Evolutionary conservation across 495 filamentous ascomycete species (phyloP), one percentile per base, ranked within the genome.

Genomic region (Neurospora sp.): DNA sequence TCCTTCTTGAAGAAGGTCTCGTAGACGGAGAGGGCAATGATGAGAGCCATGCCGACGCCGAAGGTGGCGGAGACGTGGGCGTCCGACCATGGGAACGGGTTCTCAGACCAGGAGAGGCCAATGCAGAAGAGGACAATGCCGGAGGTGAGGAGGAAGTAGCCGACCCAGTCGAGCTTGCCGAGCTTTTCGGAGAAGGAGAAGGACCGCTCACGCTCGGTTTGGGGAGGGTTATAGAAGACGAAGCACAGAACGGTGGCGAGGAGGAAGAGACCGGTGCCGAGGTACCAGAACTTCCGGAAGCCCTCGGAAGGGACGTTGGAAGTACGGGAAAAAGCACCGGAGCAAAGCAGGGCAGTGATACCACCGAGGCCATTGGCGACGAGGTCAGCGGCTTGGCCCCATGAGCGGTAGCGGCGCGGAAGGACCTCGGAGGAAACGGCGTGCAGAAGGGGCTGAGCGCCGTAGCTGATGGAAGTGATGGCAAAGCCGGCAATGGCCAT

Each of bases 381-480:
- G 38, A 76, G 73, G 28, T 75, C 81, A 48, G 73, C 77, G 11
- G 78, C 79, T 69, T 83, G 81, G 17, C 76, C 81, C 70, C 69
- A 77, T 9, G 79, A 74, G 15, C 81, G 73, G 40, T 75, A 82
- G 2, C 73, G 71, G 48, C 81, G 71, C 11, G 81, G 80, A 10
- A 83, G 70, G 37, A 83, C 78, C 74, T 83, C 80, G n/a, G 77
- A 78, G 2, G 76, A 73, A 7, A 82, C 76, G 39, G 79, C 71
- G 70, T 80, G 78, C 19, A 81, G 37, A 2, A 82, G 71, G 0
- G 80, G 77, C 54, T 82, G 80, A 8, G 76, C 74, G 37, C 77
- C 79, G 71, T 73, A 81, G 21, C 75, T 39, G 39, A 80, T 24
- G 37, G 76, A 74, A 19, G 70, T 76, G 5, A 82, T 43, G 24